Evolutionary conservation across 805 yeast species (phyloP).

Genomic region (Nakazawaea laoshanensis): DNA sequence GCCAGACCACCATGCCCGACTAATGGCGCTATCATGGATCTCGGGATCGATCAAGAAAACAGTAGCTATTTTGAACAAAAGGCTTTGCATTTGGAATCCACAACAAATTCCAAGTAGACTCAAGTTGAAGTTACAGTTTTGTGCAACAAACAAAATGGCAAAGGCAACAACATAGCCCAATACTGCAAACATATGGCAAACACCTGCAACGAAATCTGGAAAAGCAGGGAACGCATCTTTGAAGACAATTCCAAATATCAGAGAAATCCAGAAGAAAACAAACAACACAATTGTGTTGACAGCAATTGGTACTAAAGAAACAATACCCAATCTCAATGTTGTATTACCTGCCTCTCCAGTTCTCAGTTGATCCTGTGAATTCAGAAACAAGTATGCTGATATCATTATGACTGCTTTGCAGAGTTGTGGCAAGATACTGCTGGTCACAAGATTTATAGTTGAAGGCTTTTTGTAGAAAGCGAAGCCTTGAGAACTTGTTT

Average conservation of each 20-base stretch:
- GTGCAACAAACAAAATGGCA: constrained; percentile 59
- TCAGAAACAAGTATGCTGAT: constrained; percentile 43
- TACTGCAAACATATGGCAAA: constrained; percentile 47
- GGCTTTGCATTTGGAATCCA: constrained; percentile 44
- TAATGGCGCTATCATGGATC: constrained; percentile 47
- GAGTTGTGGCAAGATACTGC: constrained; percentile 31
- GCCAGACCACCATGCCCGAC: constrained; percentile 76
- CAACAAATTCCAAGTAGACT: constrained; percentile 57
- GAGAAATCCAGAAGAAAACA: constrained; percentile 33
- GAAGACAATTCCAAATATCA: constrained; percentile 40
- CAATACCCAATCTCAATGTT: constrained; percentile 31
- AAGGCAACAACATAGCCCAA: constrained; percentile 45
- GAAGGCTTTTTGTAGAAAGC: constrained; percentile 44
- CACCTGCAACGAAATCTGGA: constrained; percentile 45
- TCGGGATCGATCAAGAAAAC: constrained; percentile 53
- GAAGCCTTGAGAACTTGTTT: constrained; percentile 29
- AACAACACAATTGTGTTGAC: constrained; percentile 33
- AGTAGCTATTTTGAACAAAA: constrained; percentile 45
- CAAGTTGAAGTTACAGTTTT: constrained; percentile 55
- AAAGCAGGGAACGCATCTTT: constrained; percentile 32
- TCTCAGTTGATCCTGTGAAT: constrained; percentile 38
- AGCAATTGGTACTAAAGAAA: constrained; percentile 38
- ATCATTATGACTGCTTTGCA: constrained; percentile 25
- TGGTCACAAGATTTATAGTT: constrained; percentile 28
- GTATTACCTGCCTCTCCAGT: constrained; percentile 28